Percentiles rank a stretch among this genome's conserved stretches.
phyloP scores from a whole-genome alignment of 768 basidiomycete genomes.

The Termitomyces titanicus region DNA sequence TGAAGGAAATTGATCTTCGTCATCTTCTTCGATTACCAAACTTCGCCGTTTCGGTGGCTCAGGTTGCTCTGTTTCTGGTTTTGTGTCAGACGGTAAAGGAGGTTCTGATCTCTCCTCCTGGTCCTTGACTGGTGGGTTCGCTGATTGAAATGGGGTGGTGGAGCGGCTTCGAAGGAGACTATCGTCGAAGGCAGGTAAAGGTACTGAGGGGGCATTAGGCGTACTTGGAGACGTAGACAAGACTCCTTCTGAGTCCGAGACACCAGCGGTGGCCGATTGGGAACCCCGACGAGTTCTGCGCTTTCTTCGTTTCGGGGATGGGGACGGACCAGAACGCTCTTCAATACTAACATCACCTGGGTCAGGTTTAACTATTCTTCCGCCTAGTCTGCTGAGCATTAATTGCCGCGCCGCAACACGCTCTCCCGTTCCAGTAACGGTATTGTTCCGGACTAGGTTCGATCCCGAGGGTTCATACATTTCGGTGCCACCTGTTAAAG shows the following conservation, averaged over 20 bases:
- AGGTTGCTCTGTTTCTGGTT: conserved; percentile 31
- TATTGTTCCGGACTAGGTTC: conserved; percentile 68
- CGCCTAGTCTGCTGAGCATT: conserved; percentile 62
- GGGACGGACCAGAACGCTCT: conserved; percentile 42
- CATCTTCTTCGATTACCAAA: conserved; percentile 68
- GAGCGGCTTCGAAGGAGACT: conserved; percentile 34
- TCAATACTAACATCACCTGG: conserved; percentile 62
- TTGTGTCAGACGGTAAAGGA: conserved; percentile 14
- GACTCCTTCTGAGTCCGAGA: conserved; percentile 48
- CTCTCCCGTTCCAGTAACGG: conserved; percentile 72
- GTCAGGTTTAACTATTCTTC: conserved; percentile 55
- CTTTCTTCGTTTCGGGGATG: conserved; percentile 51
- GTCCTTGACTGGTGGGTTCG: conserved; percentile 28
- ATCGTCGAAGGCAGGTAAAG: conserved; percentile 43
- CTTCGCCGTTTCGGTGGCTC: conserved; percentile 51
- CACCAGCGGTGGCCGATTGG: conserved; percentile 39
- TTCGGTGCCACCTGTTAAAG: conserved; percentile 76
- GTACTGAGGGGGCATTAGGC: conserved; percentile 51
- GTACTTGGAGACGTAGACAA: conserved; percentile 54
- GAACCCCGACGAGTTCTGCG: conserved; percentile 53
- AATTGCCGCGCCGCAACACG: conserved; percentile 68
- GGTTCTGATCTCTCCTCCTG: conserved; percentile 24
- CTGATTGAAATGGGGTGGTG: conserved; percentile 38
- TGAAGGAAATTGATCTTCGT: conserved; percentile 48
- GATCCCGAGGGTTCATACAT: conserved; percentile 55